Evolutionary conservation across 2,329 filamentous ascomycete genomes (phyloP), one percentile per base, ranked within the genome.

Genomic region (Hortaea werneckii): DNA sequence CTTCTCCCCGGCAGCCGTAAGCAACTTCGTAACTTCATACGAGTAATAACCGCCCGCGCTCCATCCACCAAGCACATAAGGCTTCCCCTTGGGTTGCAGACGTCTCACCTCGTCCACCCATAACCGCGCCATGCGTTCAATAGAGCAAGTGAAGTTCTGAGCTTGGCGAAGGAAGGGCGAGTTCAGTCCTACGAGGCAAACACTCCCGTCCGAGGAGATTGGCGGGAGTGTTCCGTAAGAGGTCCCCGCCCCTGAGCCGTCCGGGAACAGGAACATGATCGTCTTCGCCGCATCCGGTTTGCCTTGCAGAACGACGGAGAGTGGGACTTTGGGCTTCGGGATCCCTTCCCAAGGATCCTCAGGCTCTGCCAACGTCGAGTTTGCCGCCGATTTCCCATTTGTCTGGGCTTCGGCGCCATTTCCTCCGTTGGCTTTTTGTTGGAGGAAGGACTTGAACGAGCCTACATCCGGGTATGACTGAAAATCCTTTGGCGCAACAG

Each of bases 11-110:
- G 44, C 46, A 6, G 37, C 49, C 2, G 42, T 50, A 8, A 61
- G 46, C 13, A 58, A 44, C 46, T 57, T 59, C 7, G 56, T 51
- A 11, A 55, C 53, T 48, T 59, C 60, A 43, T 53, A 86, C 37
- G 83, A 82, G 48, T 82, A 80, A 41, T 86, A 81, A 32, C 84
- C 83, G 27, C 84, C 85, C 1, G 82, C 83, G n/a, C 79, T 85
- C 84, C 83, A 88, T 26, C 85, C 85, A 11, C 79, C 76, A 1
- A 87, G 65, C 42, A 75, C 73, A 64, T 85, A 86, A 0, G 82
- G 80, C 45, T 48, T 43, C 0, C 70, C 69, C 9, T 63, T 61
- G 4, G 71, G 67, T 50, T 76, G 69, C 26, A 70, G 63, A n/a
- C 67, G 67, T 3, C 65, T 67, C 7, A 61, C 49, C 39, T 60